These are phyloP conservation scores for Suhomyces coccinellae DNA, from an alignment of 1,139 yeast species.

Conservation along the genomic window DNA sequence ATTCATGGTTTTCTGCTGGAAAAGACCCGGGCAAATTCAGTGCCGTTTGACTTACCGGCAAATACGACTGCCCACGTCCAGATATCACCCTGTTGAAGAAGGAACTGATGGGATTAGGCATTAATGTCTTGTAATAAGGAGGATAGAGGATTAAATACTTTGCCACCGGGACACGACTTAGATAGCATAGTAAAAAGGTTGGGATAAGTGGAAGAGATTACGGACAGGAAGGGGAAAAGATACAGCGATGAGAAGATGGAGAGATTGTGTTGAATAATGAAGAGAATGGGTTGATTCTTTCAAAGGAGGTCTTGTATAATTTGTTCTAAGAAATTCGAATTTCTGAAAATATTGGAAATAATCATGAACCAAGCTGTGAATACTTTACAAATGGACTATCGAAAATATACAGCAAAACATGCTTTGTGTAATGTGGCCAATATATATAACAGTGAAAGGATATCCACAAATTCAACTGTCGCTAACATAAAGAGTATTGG, in stretches of 20 bases:
- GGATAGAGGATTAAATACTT: background rate
- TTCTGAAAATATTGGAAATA: too few relatives aligned
- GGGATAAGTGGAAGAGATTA: background rate
- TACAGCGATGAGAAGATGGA: background rate
- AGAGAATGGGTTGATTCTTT: too few relatives aligned
- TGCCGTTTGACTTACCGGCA: slow-evolving; percentile 9
- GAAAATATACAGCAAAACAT: too few relatives aligned
- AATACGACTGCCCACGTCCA: slow-evolving; percentile 9
- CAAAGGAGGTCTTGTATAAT: too few relatives aligned
- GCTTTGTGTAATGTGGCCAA: too few relatives aligned
- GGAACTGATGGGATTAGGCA: slow-evolving; percentile 5
- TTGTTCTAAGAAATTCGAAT: too few relatives aligned
- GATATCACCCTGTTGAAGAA: slow-evolving; percentile 5
- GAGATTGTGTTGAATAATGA: too few relatives aligned
- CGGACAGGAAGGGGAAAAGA: background rate
- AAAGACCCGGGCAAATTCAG: slow-evolving; percentile 15
- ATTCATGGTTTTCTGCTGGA: slow-evolving; percentile 11
- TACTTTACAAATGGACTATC: too few relatives aligned
- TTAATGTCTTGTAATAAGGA: background rate
- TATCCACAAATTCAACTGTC: too few relatives aligned
- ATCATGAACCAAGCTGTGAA: too few relatives aligned
- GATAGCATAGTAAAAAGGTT: background rate
- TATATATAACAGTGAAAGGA: too few relatives aligned
- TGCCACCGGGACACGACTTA: slow-evolving; percentile 1
- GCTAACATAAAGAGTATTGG: too few relatives aligned